Conservation (phyloP, 768 basidiomycete genomes). For the Jaapia argillacea region DNA sequence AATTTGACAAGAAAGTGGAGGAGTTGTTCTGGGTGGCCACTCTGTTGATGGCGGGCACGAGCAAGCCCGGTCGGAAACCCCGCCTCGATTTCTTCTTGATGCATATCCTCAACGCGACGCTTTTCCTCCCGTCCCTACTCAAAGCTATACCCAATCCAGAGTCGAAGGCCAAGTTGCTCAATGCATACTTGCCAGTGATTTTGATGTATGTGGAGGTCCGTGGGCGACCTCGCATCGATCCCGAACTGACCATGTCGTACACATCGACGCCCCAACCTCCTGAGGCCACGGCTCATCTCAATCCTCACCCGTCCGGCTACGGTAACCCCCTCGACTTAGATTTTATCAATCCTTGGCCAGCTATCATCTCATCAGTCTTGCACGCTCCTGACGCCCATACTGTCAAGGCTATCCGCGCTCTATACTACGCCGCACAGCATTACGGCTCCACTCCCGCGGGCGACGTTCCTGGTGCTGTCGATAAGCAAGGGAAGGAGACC, state of each 20-base stretch:
- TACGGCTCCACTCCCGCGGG: constrained; percentile 34
- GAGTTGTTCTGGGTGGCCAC: no score
- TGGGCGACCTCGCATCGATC: constrained; percentile 44
- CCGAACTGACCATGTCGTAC: constrained; percentile 35
- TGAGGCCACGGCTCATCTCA: constrained; percentile 4
- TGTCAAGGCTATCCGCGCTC: constrained; percentile 36
- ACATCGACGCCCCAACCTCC: constrained; percentile 21
- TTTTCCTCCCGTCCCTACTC: no score
- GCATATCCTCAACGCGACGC: no score
- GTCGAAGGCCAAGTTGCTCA: no score
- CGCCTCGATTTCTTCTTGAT: no score
- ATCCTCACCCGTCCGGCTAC: constrained; percentile 13
- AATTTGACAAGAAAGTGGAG: no score
- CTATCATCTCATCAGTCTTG: constrained; percentile 31
- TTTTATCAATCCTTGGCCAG: constrained; percentile 43
- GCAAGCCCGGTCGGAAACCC: no score
- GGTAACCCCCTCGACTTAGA: constrained; percentile 26
- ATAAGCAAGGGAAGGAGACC: constrained; percentile 31
- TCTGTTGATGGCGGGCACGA: no score
- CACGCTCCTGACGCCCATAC: constrained; percentile 45
- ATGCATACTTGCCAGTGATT: constrained; percentile 28
- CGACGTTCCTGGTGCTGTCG: constrained; percentile 31
- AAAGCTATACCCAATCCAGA: no score
- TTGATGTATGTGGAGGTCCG: constrained; percentile 28
- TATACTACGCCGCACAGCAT: constrained; percentile 35